Evolutionary conservation across 2,329 filamentous ascomycete genomes (phyloP).

Genomic region (Ustulina deusta): DNA sequence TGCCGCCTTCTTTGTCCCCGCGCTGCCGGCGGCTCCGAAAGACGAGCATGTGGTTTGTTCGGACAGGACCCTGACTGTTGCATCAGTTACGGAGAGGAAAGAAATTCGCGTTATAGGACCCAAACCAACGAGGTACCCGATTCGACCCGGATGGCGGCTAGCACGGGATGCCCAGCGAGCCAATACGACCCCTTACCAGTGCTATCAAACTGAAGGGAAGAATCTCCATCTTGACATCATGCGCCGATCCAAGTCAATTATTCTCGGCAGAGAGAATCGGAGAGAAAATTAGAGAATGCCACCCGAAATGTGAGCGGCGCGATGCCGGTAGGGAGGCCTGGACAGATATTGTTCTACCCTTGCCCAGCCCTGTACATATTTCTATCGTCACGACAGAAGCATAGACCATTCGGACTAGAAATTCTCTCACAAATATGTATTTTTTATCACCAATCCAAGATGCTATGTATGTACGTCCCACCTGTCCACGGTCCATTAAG

Average conservation of each 20-base stretch:
- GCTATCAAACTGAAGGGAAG: not conserved
- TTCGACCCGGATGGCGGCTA: no score
- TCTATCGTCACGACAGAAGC: not conserved
- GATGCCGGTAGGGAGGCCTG: not conserved
- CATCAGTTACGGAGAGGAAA: not conserved
- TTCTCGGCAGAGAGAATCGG: no score
- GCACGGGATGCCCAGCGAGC: no score
- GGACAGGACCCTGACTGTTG: not conserved
- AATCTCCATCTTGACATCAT: not conserved
- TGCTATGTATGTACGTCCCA: constrained; percentile 25
- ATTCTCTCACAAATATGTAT: constrained; percentile 15
- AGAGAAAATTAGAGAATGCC: not conserved
- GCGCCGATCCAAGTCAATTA: no score
- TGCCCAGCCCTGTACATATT: not conserved
- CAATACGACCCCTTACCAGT: not conserved
- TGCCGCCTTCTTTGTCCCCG: not conserved
- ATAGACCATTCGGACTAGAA: not conserved
- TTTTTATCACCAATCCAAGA: constrained; percentile 17
- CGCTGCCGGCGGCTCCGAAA: not conserved
- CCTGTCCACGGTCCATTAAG: constrained; percentile 16
- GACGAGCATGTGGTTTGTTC: not conserved
- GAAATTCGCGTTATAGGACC: not conserved
- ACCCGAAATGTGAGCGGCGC: not conserved
- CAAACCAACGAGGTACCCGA: no score
- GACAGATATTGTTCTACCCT: not conserved